Conservation (phyloP, 2,329 filamentous ascomycete genomes). For the Rhinocladiella mackenziei region DNA sequence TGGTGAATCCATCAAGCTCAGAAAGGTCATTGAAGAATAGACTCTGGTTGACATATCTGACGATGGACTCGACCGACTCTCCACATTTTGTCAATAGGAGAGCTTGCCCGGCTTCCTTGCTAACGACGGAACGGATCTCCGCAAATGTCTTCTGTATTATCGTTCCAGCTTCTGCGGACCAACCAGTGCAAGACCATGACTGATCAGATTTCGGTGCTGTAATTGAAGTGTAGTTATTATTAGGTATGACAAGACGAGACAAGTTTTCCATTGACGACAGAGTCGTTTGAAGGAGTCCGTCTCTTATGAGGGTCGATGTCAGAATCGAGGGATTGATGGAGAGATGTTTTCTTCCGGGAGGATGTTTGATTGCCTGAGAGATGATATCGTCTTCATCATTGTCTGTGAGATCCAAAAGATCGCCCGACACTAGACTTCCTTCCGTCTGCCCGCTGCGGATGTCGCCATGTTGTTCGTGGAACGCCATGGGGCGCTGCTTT, state of each 20-base stretch:
- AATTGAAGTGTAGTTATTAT: not conserved
- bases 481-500: conserved; percentile 12
- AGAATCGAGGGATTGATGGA: not conserved
- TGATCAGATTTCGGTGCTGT: conserved; percentile 7
- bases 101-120: not conserved
- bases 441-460: no score
- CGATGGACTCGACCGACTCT: conserved; percentile 9
- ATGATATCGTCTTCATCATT: conserved; percentile 5
- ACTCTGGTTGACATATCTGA: conserved; percentile 12
- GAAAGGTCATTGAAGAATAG: conserved; percentile 2
- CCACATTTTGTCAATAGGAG: conserved; percentile 5
- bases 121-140: conserved; percentile 4
- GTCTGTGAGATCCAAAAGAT: not conserved
- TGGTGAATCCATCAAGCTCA: conserved; percentile 11
- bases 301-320: not conserved
- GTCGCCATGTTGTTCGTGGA: not conserved
- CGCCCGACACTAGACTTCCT: not conserved
- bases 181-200: conserved; percentile 3
- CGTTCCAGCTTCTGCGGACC: conserved; percentile 8
- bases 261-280: conserved; percentile 8
- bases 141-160: conserved; percentile 5
- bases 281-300: conserved; percentile 4
- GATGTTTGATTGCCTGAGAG: conserved; percentile 1
- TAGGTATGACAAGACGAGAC: conserved; percentile 5
- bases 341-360: conserved; percentile 1